Conservation (phyloP, 306 rosid species). For the Astragalus glycyphyllos region DNA sequence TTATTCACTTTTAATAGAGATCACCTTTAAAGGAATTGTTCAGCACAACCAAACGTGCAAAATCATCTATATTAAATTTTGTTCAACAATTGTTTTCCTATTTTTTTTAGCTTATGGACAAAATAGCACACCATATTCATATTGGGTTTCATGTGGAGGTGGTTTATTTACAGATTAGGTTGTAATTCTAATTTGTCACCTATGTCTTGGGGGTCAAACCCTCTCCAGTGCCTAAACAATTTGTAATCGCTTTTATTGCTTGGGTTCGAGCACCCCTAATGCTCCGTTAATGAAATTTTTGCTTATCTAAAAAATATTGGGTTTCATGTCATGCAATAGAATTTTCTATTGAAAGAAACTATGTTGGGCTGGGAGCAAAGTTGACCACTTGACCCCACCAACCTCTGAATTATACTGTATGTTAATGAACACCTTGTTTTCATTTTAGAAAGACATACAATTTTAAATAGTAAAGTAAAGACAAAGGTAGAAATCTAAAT, state of each 20-base stretch:
- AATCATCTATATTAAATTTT: neutral
- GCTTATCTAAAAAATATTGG: too few relatives aligned
- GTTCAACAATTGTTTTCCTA: neutral
- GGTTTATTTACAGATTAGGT: too few relatives aligned
- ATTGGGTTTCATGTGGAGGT: too few relatives aligned
- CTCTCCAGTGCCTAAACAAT: too few relatives aligned
- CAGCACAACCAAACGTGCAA: constrained; percentile 29
- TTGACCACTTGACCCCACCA: constrained; percentile 39
- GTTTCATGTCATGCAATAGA: neutral
- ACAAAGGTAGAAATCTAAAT: too few relatives aligned
- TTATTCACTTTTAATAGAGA: neutral
- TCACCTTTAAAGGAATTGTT: constrained; percentile 1
- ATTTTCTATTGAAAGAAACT: constrained; percentile 7
- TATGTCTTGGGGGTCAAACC: too few relatives aligned
- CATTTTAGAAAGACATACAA: neutral
- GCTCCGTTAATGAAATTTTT: too few relatives aligned
- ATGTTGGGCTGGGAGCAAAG: neutral
- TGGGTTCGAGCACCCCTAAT: too few relatives aligned
- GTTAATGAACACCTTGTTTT: neutral
- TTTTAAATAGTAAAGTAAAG: neutral
- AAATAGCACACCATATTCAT: neutral
- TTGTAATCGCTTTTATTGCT: too few relatives aligned
- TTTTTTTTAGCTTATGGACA: constrained; percentile 17
- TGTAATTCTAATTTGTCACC: too few relatives aligned
- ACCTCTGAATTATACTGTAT: neutral